Percentiles rank a stretch among this genome's conserved stretches.
phyloP scores from a whole-genome alignment of 2,329 filamentous ascomycete genomes.

The Venturia effusa region DNA sequence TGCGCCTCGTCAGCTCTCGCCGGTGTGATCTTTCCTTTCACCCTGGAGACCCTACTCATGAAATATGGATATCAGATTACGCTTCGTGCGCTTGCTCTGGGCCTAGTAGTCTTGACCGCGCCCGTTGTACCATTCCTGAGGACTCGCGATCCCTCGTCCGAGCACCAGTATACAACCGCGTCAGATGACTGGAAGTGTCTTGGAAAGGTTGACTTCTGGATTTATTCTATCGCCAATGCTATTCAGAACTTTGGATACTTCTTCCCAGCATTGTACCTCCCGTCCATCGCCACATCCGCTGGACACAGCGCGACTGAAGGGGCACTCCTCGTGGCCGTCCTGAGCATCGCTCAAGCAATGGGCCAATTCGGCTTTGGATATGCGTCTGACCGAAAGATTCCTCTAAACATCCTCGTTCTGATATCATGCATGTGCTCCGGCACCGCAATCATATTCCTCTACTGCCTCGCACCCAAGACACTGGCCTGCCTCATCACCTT shows the following conservation, averaged over 20 bases:
- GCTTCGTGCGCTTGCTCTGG: conserved; percentile 31
- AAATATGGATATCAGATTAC: conserved; percentile 28
- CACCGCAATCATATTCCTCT: conserved; percentile 27
- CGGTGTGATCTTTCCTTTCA: conserved; percentile 7
- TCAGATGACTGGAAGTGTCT: conserved; percentile 13
- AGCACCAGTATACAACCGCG: conserved; percentile 18
- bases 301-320: conserved; percentile 25
- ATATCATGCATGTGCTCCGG: conserved; percentile 17
- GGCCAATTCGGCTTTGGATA: conserved; percentile 29
- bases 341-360: conserved; percentile 28
- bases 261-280: conserved; percentile 32
- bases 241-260: conserved; percentile 34
- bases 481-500: conserved; percentile 32
- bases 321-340: conserved; percentile 28
- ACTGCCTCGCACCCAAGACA: conserved; percentile 36
- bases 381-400: conserved; percentile 29
- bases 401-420: conserved; percentile 25
- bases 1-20: conserved; percentile 11
- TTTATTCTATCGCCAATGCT: conserved; percentile 33
- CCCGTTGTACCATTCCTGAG: conserved; percentile 32
- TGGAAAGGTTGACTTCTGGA: not conserved
- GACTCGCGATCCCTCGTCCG: conserved; percentile 32
- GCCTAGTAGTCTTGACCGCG: conserved; percentile 26
- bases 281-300: conserved; percentile 27
- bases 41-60: conserved; percentile 7